A percentile compares a stretch with the other conserved stretches of the same genome.
phyloP scores from a whole-genome alignment of 2,329 filamentous ascomycete species.

The Alternaria atra region DNA sequence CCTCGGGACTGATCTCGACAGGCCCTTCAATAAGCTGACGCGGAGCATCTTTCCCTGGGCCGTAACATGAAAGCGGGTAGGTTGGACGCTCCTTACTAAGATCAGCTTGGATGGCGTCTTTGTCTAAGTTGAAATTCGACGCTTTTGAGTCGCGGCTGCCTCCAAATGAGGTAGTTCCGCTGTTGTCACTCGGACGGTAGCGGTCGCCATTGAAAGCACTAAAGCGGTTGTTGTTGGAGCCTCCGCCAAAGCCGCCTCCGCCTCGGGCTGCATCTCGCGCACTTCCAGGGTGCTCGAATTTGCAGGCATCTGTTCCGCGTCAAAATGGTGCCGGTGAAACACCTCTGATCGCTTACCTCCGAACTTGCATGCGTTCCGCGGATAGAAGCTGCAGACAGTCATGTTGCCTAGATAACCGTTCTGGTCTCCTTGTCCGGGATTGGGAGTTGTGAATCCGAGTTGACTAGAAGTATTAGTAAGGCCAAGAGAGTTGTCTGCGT shows the following conservation, averaged over 20 bases:
- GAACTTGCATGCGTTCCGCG: constrained; percentile 71
- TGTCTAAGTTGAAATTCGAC: constrained; percentile 38
- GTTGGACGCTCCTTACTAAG: constrained; percentile 75
- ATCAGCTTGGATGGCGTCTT: constrained; percentile 59
- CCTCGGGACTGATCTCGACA: constrained; percentile 88
- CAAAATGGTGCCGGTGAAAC: constrained; percentile 5
- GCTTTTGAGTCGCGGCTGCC: constrained; percentile 32
- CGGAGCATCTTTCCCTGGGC: constrained; percentile 77
- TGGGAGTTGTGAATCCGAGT: constrained; percentile 7
- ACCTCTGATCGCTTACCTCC: constrained; percentile 61
- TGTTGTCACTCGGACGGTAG: constrained; percentile 43
- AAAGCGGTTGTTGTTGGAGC: constrained; percentile 60
- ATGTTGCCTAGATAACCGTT: constrained; percentile 32
- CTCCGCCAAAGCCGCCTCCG: constrained; percentile 36
- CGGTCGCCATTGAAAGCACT: constrained; percentile 56
- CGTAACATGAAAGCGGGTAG: constrained; percentile 90
- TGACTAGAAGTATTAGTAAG: constrained; percentile 27
- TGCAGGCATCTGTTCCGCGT: constrained; percentile 63
- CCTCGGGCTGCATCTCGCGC: constrained; percentile 38
- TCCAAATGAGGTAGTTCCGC: constrained; percentile 47
- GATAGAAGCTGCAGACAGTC: constrained; percentile 70
- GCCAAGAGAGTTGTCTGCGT: constrained; percentile 10
- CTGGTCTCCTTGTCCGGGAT: neutral
- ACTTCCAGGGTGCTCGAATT: constrained; percentile 66
- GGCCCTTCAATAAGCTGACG: constrained; percentile 84